phyloP scores from a whole-genome alignment of 768 basidiomycete species.

The Mycena latifolia region DNA sequence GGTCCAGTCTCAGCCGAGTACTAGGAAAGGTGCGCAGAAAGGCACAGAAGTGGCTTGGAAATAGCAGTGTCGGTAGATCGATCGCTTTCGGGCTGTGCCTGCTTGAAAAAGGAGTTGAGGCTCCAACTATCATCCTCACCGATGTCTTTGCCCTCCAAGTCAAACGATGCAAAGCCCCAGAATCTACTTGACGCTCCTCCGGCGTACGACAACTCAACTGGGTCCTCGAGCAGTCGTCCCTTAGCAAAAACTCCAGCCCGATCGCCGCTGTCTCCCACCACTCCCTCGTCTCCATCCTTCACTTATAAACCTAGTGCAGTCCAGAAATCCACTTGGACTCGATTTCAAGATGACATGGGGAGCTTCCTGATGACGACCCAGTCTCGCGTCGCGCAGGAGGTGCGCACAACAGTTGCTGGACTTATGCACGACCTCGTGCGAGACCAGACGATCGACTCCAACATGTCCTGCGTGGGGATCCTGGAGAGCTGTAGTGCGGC shows the following conservation, averaged over 20 bases:
- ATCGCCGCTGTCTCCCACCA: slow-evolving; percentile 4
- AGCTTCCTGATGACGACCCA: slow-evolving; percentile 15
- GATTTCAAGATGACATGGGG: slow-evolving; percentile 24
- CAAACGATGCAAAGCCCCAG: background rate
- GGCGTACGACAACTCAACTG: slow-evolving; percentile 17
- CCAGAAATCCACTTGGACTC: slow-evolving; percentile 24
- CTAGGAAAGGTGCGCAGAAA: too few species aligned
- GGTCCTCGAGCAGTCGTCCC: slow-evolving; percentile 1
- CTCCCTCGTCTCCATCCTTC: slow-evolving; percentile 14
- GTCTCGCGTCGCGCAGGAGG: slow-evolving; percentile 46
- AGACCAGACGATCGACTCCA: slow-evolving; percentile 33
- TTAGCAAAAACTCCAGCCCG: slow-evolving; percentile 7
- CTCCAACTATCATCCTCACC: too few species aligned
- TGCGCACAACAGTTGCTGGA: slow-evolving; percentile 47
- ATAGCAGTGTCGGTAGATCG: too few species aligned
- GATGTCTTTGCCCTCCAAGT: slow-evolving; percentile 19
- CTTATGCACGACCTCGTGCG: slow-evolving; percentile 57
- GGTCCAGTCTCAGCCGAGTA: too few species aligned
- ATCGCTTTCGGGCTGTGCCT: too few species aligned
- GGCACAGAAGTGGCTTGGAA: too few species aligned
- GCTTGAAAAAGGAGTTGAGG: too few species aligned
- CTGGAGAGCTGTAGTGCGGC: slow-evolving; percentile 61
- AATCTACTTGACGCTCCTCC: slow-evolving; percentile 24
- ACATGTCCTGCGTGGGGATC: slow-evolving; percentile 40
- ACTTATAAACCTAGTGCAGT: slow-evolving; percentile 9